These are phyloP conservation scores for Nissolia schottii DNA, from an alignment of 306 rosid genomes.

Conservation along the genomic window DNA sequence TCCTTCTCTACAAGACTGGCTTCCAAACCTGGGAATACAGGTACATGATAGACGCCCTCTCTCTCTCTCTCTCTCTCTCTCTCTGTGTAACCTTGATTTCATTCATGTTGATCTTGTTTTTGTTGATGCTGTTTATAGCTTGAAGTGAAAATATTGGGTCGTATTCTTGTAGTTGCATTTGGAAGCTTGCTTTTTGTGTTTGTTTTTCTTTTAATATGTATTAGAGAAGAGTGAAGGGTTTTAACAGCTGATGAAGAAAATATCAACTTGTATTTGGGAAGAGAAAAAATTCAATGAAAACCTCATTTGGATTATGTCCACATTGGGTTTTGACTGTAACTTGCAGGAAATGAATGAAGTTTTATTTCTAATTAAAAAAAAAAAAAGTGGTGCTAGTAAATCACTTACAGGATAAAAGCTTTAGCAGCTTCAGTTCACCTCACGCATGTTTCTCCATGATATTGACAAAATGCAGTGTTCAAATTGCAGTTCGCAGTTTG, in stretches of 20 bases:
- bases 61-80: too few species aligned
- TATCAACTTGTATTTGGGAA: neutral
- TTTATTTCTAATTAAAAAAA: neutral
- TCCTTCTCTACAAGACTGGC: conserved; percentile 89
- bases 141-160: too few species aligned
- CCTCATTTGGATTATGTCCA: neutral
- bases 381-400: neutral
- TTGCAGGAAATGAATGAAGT: neutral
- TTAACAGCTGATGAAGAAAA: neutral
- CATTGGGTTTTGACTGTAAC: neutral
- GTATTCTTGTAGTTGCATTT: neutral
- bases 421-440: neutral
- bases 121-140: too few species aligned
- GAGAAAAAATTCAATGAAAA: neutral
- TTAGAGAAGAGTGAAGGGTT: neutral
- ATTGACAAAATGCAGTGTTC: conserved; percentile 17
- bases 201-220: too few species aligned
- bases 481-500: conserved; percentile 88
- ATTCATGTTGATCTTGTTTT: too few species aligned
- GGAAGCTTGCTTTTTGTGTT: neutral
- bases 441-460: neutral
- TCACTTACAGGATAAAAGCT: neutral
- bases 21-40: conserved; percentile 99
- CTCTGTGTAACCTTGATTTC: too few species aligned
- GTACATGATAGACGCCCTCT: too few species aligned